These are phyloP conservation scores for Colletotrichum ledebouriae DNA, from an alignment of 2,329 filamentous ascomycete species.

Conservation along the genomic window DNA sequence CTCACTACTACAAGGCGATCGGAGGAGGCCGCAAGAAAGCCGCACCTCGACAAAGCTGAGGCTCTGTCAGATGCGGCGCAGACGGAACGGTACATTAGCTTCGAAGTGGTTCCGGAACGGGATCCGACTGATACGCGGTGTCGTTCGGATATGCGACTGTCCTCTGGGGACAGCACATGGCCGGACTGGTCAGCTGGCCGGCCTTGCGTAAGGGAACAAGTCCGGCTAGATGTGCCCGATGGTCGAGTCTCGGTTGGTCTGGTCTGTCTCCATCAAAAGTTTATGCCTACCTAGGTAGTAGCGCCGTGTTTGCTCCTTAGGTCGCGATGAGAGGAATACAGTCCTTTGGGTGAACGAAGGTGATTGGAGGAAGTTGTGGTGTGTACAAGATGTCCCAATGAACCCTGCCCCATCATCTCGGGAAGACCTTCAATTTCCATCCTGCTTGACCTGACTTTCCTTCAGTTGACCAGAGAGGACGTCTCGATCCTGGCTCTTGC, in stretches of 20 bases:
- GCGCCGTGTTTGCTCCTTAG: background rate
- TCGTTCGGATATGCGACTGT: background rate
- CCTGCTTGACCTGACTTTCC: too few relatives aligned
- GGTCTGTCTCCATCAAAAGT: background rate
- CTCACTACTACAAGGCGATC: too few relatives aligned
- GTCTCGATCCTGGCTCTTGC: too few relatives aligned
- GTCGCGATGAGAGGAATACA: background rate
- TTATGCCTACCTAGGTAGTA: background rate
- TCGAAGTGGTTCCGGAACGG: background rate
- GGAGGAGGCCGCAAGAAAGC: background rate
- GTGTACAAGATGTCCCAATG: conserved; percentile 11
- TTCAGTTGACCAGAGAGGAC: too few relatives aligned
- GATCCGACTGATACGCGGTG: background rate
- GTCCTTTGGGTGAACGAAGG: too few relatives aligned
- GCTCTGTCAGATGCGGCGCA: background rate
- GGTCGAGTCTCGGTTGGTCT: too few relatives aligned
- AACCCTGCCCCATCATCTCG: too few relatives aligned
- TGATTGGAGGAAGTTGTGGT: background rate
- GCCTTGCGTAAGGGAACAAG: background rate
- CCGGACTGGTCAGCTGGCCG: background rate
- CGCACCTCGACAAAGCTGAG: background rate
- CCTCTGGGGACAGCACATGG: background rate
- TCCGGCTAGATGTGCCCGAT: too few relatives aligned
- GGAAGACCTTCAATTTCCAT: too few relatives aligned
- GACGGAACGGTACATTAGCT: background rate